Evolutionary conservation across 106 monocot species (phyloP), one percentile per base, ranked within the genome.

Genomic region (Posidonia australis): DNA sequence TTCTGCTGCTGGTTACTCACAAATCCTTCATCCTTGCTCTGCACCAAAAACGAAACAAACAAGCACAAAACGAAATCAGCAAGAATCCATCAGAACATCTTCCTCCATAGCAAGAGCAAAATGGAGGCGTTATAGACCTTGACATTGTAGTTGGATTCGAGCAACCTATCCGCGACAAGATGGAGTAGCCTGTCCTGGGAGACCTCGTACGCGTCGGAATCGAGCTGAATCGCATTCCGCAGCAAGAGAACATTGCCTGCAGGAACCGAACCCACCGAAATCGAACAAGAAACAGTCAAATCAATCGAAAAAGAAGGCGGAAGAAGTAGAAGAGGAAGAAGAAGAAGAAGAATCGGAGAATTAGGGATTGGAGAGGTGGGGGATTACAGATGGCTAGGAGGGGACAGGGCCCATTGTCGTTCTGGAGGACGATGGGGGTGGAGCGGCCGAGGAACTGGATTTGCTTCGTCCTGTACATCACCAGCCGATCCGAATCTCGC

Each of bases 361-460:
- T n/a, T 26, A 60, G 31, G 59, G 31, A 7, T 18, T 32, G n/a
- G n/a, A n/a, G n/a, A n/a, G n/a, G n/a, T n/a, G n/a, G n/a, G n/a
- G n/a, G n/a, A 74, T 72, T 62, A 96, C 96, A 96, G 67, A 96
- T 87, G 21, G 90, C 96, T 18, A 96, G 87, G 60, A 90, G 96
- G 51, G 96, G 96, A 65, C 96, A 96, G 5, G 96, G 90, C 0
- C 94, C 94, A 76, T 96, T 96, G 49, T 90, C 94, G 72, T 96
- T 96, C 76, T 90, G 94, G 42, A 90, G 84, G 51, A 96, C 65
- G 77, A 96, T 87, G 23, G 86, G 82, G 10, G 84, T 86, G 14
- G 80, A 67, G 13, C 96, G 90, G 54, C 96, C 96, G 26, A 90
- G 72, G 72, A 96, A 90, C 63, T 87, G 67, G 60, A 96, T 75